Evolutionary conservation across 2,329 filamentous ascomycete species (phyloP), one percentile per base, ranked within the genome.

Genomic region (Colletotrichum karsti): DNA sequence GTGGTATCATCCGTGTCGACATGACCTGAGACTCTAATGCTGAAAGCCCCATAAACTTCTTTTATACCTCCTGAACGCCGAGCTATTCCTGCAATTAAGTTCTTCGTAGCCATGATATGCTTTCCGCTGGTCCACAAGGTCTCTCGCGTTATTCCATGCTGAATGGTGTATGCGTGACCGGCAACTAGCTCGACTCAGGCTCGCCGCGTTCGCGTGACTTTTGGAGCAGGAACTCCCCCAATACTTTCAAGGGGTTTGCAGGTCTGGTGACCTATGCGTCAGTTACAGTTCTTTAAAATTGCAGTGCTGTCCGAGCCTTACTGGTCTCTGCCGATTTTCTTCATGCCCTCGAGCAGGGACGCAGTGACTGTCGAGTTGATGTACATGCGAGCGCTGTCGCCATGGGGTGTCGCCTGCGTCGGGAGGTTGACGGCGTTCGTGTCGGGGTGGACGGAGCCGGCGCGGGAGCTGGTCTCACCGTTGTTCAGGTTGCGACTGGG

Each of bases 321-420:
- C 92, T 91, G 88, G 44, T 93, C 90, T 72, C 88, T 90, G 5
- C 90, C 91, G 68, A 94, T 77, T 61, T 86, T 79, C 81, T 93
- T 94, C 90, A 94, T 92, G 24, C 91, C 92, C 73, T 94, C 91
- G 41, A 94, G 80, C 65, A 94, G 74, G 26, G 87, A 85, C 1
- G 88, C 88, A 0, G 91, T 92, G 42, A 94, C 87, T 73, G 90
- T 92, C 54, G 86, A 84, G 74, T 94, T 94, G 72, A 94, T 79
- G 76, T 93, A 94, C 73, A 88, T 86, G 48, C 92, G 87, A 5
- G 89, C 89, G 1, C 90, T 89, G 22, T 91, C 92, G 51, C 92
- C 91, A 74, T 93, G 90, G 1, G 85, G 79, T 2, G 87, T 84
- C 13, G 89, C 85, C 74, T 91, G 87, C 12, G 85, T 79, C 1